Percentiles rank a stretch among this genome's conserved stretches.
Evolutionary conservation across 2,329 filamentous ascomycete genomes (phyloP).

Genomic region (Amylocarpus encephaloides): DNA sequence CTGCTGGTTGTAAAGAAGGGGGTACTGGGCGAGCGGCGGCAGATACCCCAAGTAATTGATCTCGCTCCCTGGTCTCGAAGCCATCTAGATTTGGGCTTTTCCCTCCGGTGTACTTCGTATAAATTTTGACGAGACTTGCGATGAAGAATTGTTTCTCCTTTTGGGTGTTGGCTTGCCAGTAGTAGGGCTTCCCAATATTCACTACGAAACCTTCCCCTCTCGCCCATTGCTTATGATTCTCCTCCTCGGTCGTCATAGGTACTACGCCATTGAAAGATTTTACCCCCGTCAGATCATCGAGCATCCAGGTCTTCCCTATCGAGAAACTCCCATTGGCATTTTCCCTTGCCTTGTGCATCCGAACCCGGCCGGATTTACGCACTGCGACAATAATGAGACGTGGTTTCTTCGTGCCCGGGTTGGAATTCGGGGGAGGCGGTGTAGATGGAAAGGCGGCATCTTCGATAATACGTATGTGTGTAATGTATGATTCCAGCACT

Average conservation of each 20-base stretch:
- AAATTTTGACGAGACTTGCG: conserved; percentile 92
- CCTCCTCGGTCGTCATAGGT: conserved; percentile 52
- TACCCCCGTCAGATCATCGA: conserved; percentile 80
- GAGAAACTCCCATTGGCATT: conserved; percentile 92
- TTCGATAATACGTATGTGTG: conserved; percentile 87
- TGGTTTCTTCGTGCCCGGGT: conserved; percentile 71
- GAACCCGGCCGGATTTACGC: conserved; percentile 82
- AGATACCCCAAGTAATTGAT: conserved; percentile 59
- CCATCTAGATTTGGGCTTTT: conserved; percentile 71
- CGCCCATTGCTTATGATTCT: conserved; percentile 66
- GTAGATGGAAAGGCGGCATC: conserved; percentile 75
- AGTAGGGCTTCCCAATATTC: conserved; percentile 89
- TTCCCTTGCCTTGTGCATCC: conserved; percentile 95
- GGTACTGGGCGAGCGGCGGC: conserved; percentile 17
- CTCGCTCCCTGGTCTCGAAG: conserved; percentile 74
- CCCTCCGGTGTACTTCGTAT: conserved; percentile 89
- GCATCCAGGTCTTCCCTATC: conserved; percentile 96
- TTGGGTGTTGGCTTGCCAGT: conserved; percentile 86
- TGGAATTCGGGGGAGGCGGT: conserved; percentile 75
- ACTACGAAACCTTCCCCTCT: conserved; percentile 80
- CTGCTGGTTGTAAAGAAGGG: conserved; percentile 16
- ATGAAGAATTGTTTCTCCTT: conserved; percentile 99
- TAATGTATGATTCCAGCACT: conserved; percentile 95
- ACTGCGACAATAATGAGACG: conserved; percentile 92
- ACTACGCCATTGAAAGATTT: conserved; percentile 69